phyloP scores from a whole-genome alignment of 441 rosid species.

The Isatis lusitanica region DNA sequence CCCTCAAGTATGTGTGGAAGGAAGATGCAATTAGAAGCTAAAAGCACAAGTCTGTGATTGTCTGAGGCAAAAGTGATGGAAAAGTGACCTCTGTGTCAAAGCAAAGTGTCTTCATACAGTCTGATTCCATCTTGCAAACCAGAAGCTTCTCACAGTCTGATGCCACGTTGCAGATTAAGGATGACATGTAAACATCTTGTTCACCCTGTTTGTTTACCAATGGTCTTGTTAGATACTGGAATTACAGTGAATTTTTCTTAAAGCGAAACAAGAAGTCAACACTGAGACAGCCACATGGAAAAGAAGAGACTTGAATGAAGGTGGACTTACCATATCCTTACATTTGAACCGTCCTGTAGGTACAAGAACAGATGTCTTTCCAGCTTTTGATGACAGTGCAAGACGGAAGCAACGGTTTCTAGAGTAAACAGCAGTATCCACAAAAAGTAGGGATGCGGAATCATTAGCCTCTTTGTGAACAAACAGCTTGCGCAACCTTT shows the following conservation, averaged over 20 bases:
- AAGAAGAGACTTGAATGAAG: background rate
- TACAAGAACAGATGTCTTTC: constrained; percentile 77
- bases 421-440: constrained; percentile 90
- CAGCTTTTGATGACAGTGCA: constrained; percentile 90
- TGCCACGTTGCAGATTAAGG: constrained; percentile 86
- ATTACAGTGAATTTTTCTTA: background rate
- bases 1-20: constrained; percentile 1
- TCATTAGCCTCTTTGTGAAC: constrained; percentile 68
- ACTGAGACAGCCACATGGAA: constrained; percentile 1
- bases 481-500: constrained; percentile 53
- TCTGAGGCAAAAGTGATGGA: background rate
- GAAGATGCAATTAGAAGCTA: background rate
- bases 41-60: background rate
- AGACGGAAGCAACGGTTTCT: constrained; percentile 95
- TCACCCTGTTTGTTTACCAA: constrained; percentile 56
- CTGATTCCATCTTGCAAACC: constrained; percentile 88
- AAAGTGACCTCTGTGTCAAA: constrained; percentile 81
- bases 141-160: constrained; percentile 78
- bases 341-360: constrained; percentile 85
- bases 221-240: constrained; percentile 21
- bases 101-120: constrained; percentile 81
- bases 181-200: constrained; percentile 80
- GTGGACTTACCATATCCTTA: constrained; percentile 68
- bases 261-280: background rate
- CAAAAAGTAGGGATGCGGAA: constrained; percentile 59